Base-by-base conservation (phyloP, 1,139 yeast species). In the Candida albicans region DNA sequence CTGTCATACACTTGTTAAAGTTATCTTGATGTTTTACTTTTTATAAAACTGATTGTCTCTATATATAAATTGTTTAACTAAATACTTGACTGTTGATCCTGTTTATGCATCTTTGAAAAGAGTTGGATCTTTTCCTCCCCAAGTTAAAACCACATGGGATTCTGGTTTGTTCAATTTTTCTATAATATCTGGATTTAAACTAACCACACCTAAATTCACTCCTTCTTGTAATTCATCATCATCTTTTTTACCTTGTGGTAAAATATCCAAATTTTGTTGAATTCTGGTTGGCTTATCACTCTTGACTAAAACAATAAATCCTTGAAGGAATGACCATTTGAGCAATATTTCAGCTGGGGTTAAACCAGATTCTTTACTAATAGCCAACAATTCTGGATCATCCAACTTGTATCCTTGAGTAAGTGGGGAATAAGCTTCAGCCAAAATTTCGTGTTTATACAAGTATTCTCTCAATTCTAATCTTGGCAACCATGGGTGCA, bases 241-340 rank as follows among this genome's bases (percentile, higher is more conserved):
- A 43, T 61, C 60, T 35, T 55, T 47, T 24, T 49, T 45, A n/a
- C 67, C 70, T 38, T 55, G 59, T 2, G 69, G 64, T 47, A 69
- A 65, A 3, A 68, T 61, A 39, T 61, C 57, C 45, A 70, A 61
- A 54, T 71, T 71, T 40, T 59, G 58, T 43, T 61, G 56, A 53
- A 67, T 58, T 61, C 95, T 71, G 15, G 64, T 64, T 6, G 70
- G 60, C 8, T 79, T 79, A 37, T 73, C 76, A 2, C 91, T 76
- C 62, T 87, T 87, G 12, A 87, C 95, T 51, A 88, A 71, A 14
- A 88, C 89, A 40, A 86, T 73, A 55, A 80, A 81, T 0, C 89
- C 89, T 53, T 79, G 79, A 33, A 68, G 57, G 48, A 57, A 67
- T 4, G 73, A 57, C 75, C 75, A 68, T 49, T 61, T 65, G 48